Percentiles rank a stretch among this genome's conserved stretches.
Conservation (phyloP, 345 rosid genomes). For the Eucalyptus camaldulensis region DNA sequence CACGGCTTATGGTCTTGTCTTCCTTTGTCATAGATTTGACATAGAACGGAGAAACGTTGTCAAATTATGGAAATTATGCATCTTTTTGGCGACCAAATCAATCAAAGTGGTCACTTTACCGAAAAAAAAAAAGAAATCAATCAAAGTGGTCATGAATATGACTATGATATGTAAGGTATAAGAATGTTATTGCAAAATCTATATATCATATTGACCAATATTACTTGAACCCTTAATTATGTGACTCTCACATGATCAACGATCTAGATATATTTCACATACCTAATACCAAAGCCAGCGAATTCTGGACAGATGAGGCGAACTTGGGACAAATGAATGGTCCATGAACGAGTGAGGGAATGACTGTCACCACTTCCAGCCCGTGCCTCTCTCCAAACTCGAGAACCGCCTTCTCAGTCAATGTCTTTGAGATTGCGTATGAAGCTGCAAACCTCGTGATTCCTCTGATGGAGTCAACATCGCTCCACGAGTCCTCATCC, state of each 20-base stretch:
- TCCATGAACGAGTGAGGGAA: conserved; percentile 13
- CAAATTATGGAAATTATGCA: background rate
- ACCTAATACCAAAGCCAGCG: conserved; percentile 11
- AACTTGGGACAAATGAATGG: conserved; percentile 22
- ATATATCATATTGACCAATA: background rate
- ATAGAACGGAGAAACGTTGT: background rate
- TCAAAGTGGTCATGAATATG: background rate
- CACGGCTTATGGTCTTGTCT: background rate
- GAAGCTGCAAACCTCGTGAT: too few species aligned
- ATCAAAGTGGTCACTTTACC: background rate
- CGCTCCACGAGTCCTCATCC: conserved; percentile 26
- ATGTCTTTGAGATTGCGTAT: conserved; percentile 10
- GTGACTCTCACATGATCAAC: background rate
- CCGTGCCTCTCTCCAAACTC: conserved; percentile 13
- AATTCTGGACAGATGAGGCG: background rate
- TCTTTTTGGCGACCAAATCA: background rate
- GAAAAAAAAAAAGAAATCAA: background rate
- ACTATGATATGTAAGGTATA: background rate
- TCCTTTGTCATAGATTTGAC: background rate
- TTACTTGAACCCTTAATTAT: background rate
- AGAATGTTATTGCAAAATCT: background rate
- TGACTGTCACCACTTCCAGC: conserved; percentile 16
- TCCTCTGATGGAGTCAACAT: background rate
- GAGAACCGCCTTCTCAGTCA: conserved; percentile 8
- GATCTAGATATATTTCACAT: background rate